A percentile compares a stretch with the other conserved stretches of the same genome.
Evolutionary conservation across 495 filamentous ascomycete species (phyloP).

Genomic region (Penicillium arizonense): DNA sequence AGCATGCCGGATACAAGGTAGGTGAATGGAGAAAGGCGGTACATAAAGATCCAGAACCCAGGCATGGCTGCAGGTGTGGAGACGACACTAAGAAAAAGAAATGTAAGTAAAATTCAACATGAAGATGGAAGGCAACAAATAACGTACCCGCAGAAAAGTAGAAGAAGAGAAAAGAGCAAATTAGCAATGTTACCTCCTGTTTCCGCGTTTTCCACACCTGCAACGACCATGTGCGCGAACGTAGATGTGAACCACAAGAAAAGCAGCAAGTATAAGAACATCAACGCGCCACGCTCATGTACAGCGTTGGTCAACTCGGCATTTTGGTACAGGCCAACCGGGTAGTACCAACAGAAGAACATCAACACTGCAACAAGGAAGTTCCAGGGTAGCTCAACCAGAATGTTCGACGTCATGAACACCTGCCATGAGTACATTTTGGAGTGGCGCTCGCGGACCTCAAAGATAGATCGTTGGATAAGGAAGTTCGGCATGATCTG

Average conservation of each 20-base stretch:
- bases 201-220: constrained; percentile 60
- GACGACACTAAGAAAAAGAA: constrained; percentile 53
- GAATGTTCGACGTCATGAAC: constrained; percentile 67
- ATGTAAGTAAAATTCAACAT: constrained; percentile 7
- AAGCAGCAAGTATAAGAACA: constrained; percentile 54
- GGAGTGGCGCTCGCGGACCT: constrained; percentile 67
- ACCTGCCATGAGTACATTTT: constrained; percentile 78
- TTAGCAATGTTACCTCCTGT: constrained; percentile 62
- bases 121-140: neutral
- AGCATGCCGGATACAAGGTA: constrained; percentile 68
- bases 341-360: constrained; percentile 68
- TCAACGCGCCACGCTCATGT: constrained; percentile 54
- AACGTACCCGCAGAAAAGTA: constrained; percentile 56
- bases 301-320: constrained; percentile 42
- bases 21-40: constrained; percentile 71
- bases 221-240: constrained; percentile 65
- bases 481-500: constrained; percentile 77
- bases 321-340: constrained; percentile 61
- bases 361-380: constrained; percentile 60
- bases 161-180: constrained; percentile 59
- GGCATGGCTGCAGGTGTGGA: constrained; percentile 59
- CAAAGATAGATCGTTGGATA: constrained; percentile 64
- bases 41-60: constrained; percentile 84
- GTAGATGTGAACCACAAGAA: constrained; percentile 61
- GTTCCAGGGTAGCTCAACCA: constrained; percentile 74